Conservation (phyloP, 23 red algal genomes). For the Cyanidioschyzon merolae region DNA sequence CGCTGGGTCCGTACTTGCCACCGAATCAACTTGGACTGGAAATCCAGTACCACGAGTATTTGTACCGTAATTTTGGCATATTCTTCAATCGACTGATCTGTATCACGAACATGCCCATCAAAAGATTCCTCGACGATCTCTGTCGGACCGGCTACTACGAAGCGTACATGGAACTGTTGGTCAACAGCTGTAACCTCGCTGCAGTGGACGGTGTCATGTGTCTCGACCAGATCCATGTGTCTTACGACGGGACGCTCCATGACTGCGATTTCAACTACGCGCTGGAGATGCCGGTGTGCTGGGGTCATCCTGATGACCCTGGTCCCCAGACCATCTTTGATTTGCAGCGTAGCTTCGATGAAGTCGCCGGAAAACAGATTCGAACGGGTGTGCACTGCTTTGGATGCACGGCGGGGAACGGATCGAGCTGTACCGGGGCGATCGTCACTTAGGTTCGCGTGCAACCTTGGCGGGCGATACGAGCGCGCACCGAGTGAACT, state of each 20-base stretch:
- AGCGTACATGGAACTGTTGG: constrained; percentile 50
- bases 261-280: constrained; percentile 99
- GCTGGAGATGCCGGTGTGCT: constrained; percentile 30
- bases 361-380: constrained; percentile 38
- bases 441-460: constrained; percentile 16
- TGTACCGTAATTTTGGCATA: constrained; percentile 63
- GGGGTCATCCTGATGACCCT: neutral
- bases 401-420: constrained; percentile 84
- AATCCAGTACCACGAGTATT: constrained; percentile 50
- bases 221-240: constrained; percentile 73
- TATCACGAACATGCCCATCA: constrained; percentile 96
- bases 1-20: constrained; percentile 54
- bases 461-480: no score
- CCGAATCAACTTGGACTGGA: constrained; percentile 60
- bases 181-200: constrained; percentile 36
- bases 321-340: constrained; percentile 52
- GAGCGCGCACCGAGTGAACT: no score
- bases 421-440: constrained; percentile 80
- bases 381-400: constrained; percentile 69
- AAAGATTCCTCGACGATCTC: constrained; percentile 79
- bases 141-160: constrained; percentile 23
- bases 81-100: constrained; percentile 54
- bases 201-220: constrained; percentile 72
- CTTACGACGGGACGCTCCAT: constrained; percentile 58
- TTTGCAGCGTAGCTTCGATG: constrained; percentile 33